A percentile compares a stretch with the other conserved stretches of the same genome.
phyloP scores from a whole-genome alignment of 495 filamentous ascomycete species.

The Lindgomyces ingoldianus region DNA sequence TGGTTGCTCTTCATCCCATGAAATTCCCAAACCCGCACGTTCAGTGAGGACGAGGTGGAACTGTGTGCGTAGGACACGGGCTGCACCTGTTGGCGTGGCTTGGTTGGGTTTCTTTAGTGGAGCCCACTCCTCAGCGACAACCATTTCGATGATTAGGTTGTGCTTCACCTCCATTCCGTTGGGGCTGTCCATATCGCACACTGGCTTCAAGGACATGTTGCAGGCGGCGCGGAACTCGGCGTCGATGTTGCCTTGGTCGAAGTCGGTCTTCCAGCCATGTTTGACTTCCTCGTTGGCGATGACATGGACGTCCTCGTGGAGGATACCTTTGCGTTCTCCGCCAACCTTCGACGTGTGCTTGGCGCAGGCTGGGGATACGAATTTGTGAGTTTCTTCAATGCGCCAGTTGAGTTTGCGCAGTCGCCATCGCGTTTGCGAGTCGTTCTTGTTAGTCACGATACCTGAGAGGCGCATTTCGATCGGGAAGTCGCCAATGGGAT shows the following conservation, averaged over 20 bases:
- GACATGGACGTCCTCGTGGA: slow-evolving; percentile 73
- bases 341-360: slow-evolving; percentile 75
- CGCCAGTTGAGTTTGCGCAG: slow-evolving; percentile 89
- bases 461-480: slow-evolving; percentile 79
- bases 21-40: slow-evolving; percentile 82
- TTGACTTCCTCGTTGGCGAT: slow-evolving; percentile 76
- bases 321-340: slow-evolving; percentile 70
- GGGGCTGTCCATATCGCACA: slow-evolving; percentile 79
- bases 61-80: slow-evolving; percentile 90
- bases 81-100: slow-evolving; percentile 83
- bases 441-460: slow-evolving; percentile 59
- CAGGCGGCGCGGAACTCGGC: slow-evolving; percentile 78
- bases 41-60: slow-evolving; percentile 81
- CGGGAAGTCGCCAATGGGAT: slow-evolving; percentile 83
- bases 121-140: slow-evolving; percentile 89
- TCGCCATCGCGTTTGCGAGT: slow-evolving; percentile 75
- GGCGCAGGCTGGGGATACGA: slow-evolving; percentile 77
- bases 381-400: slow-evolving; percentile 81
- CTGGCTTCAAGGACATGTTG: slow-evolving; percentile 59
- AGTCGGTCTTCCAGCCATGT: slow-evolving; percentile 96
- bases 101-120: slow-evolving; percentile 67
- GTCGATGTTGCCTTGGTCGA: slow-evolving; percentile 59
- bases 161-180: slow-evolving; percentile 79
- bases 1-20: slow-evolving; percentile 95
- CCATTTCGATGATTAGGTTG: slow-evolving; percentile 86